Base-by-base conservation (phyloP, 129 eudicot genomes). In the Sambucus nigra region DNA sequence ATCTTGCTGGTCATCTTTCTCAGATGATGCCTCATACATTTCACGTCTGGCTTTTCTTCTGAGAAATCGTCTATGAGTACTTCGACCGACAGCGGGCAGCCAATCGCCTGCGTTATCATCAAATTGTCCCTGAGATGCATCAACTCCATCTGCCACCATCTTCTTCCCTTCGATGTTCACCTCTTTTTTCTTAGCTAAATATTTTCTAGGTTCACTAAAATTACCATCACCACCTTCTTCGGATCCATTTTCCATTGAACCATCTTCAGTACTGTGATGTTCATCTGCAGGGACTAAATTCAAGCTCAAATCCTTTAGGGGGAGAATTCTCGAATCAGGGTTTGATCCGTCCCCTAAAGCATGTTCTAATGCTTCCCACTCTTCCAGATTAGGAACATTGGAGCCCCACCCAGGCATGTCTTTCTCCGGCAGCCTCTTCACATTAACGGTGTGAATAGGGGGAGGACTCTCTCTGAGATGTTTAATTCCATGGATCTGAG, bases 361-460 rank as follows among this genome's bases (percentile, higher is more conserved):
- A 47, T 69, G 77, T 60, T 91, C 99, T 51, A 91, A 27, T 13
- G 89, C 94, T 73, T 91, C 99, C 99, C 99, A 91, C 49, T 91
- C 91, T 25, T 85, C 87, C 50, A 86, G 52, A 66, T 91, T 91
- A 50, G 99, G 95, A 38, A 91, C 94, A 48, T 91, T 91, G 50
- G 86, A 69, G 18, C 99, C 99, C 99, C 99, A 91, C 2, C 99
- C 95, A 28, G 99, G 99, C 71, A 91, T 55, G 31, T 91, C 95
- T 68, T 91, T 91, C 66, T 86, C 94, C 5, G 99, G 95, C 31
- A 91, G 72, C 78, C 95, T 82, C 53, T 78, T 91, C 19, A 86
- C 95, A 35, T 86, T 91, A 55, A 86, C 79, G 6, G 81, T 70
- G 35, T 77, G 84, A 35, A 86, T 75, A 60, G 94, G 87, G 28